A percentile compares a stretch with the other conserved stretches of the same genome.
Conservation (phyloP, 805 yeast genomes). For the Torulaspora gathmanii region DNA sequence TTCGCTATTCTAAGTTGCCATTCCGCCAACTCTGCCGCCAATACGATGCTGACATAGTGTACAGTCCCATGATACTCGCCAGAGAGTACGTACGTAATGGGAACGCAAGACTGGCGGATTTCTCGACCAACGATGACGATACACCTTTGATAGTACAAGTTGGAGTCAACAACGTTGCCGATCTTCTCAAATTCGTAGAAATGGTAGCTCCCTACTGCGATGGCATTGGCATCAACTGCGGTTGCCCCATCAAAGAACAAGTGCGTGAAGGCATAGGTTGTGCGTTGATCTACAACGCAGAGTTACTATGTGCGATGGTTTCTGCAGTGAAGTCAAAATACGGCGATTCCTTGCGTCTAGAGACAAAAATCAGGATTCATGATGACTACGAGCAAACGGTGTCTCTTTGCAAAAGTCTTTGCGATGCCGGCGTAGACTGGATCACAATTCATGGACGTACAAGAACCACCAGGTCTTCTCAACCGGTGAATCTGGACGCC, state of each 20-base stretch:
- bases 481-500: slow-evolving; percentile 79
- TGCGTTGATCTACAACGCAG: slow-evolving; percentile 82
- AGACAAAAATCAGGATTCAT: slow-evolving; percentile 90
- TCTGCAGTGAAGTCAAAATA: slow-evolving; percentile 70
- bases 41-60: slow-evolving; percentile 74
- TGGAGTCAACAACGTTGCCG: slow-evolving; percentile 81
- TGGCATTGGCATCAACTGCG: slow-evolving; percentile 93
- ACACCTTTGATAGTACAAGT: slow-evolving; percentile 79
- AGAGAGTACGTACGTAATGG: slow-evolving; percentile 86
- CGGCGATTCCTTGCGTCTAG: slow-evolving; percentile 69
- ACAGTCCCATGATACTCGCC: slow-evolving; percentile 95
- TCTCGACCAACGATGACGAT: slow-evolving; percentile 71
- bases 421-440: slow-evolving; percentile 86
- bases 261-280: slow-evolving; percentile 96
- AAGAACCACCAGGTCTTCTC: slow-evolving; percentile 74
- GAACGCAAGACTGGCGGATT: slow-evolving; percentile 77
- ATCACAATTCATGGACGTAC: slow-evolving; percentile 94
- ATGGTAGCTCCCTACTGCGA: slow-evolving; percentile 89
- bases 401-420: slow-evolving; percentile 65
- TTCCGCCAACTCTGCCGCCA: slow-evolving; percentile 76
- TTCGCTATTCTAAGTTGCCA: slow-evolving; percentile 88
- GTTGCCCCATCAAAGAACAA: slow-evolving; percentile 95
- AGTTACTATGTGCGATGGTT: slow-evolving; percentile 78
- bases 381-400: slow-evolving; percentile 67
- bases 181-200: slow-evolving; percentile 74